Conservation (phyloP, 495 filamentous ascomycete species). For the Trichoderma parareesei region DNA sequence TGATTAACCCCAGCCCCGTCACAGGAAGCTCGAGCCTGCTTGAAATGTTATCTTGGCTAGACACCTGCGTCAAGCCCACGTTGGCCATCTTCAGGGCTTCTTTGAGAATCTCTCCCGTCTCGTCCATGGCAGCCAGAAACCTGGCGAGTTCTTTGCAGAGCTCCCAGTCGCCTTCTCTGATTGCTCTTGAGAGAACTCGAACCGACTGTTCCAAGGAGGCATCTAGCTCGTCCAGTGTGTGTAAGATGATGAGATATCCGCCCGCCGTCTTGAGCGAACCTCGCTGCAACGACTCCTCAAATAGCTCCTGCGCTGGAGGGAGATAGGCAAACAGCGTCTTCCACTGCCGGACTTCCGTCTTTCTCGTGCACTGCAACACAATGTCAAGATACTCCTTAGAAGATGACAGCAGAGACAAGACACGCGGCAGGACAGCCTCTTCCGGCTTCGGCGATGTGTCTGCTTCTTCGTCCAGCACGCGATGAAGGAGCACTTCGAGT, state of each 20-base stretch:
- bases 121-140: slow-evolving; percentile 88
- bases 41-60: slow-evolving; percentile 35
- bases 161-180: slow-evolving; percentile 86
- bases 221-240: slow-evolving; percentile 84
- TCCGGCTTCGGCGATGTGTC: slow-evolving; percentile 63
- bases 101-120: slow-evolving; percentile 70
- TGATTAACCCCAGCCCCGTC: slow-evolving; percentile 26
- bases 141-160: slow-evolving; percentile 89
- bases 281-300: slow-evolving; percentile 78
- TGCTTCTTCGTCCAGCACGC: slow-evolving; percentile 90
- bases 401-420: slow-evolving; percentile 81
- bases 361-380: slow-evolving; percentile 93
- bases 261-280: slow-evolving; percentile 91
- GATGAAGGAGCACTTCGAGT: slow-evolving; percentile 85
- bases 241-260: slow-evolving; percentile 90
- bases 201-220: slow-evolving; percentile 73
- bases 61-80: slow-evolving; percentile 36
- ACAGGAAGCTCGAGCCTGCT: slow-evolving; percentile 42
- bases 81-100: slow-evolving; percentile 70
- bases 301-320: slow-evolving; percentile 80
- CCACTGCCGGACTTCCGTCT: slow-evolving; percentile 95
- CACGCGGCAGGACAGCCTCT: slow-evolving; percentile 71
- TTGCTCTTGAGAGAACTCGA: slow-evolving; percentile 71
- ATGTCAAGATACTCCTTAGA: slow-evolving; percentile 90
- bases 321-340: slow-evolving; percentile 84